phyloP scores from a whole-genome alignment of 1,284 basidiomycete species.

The Filobasidium uniguttulatum region DNA sequence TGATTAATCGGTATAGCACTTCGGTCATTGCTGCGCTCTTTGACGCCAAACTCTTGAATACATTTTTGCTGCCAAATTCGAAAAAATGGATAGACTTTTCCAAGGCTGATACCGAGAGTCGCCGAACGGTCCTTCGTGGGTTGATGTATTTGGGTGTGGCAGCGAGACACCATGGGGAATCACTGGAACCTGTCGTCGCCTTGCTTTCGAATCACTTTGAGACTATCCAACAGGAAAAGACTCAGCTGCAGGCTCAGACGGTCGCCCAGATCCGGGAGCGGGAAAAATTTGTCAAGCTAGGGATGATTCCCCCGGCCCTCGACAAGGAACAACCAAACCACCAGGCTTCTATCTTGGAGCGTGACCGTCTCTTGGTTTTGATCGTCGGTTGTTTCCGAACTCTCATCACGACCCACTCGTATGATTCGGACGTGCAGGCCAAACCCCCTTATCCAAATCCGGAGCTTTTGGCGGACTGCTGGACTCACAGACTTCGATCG shows the following conservation, averaged over 20 bases:
- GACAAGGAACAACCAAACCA: too few species aligned
- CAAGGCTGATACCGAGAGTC: conserved; percentile 54
- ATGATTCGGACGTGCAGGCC: conserved; percentile 25
- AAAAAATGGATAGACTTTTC: conserved; percentile 43
- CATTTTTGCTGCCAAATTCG: conserved; percentile 44
- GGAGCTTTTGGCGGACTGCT: conserved; percentile 47
- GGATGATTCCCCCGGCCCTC: too few species aligned
- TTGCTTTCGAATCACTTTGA: conserved; percentile 58
- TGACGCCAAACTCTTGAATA: conserved; percentile 44
- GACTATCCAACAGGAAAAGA: conserved; percentile 47
- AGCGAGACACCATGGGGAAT: conserved; percentile 47
- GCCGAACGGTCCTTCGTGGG: conserved; percentile 60
- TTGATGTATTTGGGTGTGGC: conserved; percentile 61
- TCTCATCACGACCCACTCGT: conserved; percentile 46
- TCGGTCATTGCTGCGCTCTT: conserved; percentile 64
- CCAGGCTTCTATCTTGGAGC: conserved; percentile 22
- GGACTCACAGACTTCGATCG: conserved; percentile 50
- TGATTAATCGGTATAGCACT: conserved; percentile 74
- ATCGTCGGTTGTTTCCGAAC: conserved; percentile 50
- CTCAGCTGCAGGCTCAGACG: conserved; percentile 3
- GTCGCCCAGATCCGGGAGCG: too few species aligned
- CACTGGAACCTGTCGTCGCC: conserved; percentile 46
- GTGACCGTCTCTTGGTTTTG: conserved; percentile 39
- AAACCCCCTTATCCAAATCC: conserved; percentile 51
- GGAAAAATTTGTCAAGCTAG: too few species aligned